Percentiles rank a stretch among this genome's conserved stretches.
These are phyloP conservation scores for Exophiala calicioides DNA, from an alignment of 2,329 filamentous ascomycete species.

Conservation along the genomic window DNA sequence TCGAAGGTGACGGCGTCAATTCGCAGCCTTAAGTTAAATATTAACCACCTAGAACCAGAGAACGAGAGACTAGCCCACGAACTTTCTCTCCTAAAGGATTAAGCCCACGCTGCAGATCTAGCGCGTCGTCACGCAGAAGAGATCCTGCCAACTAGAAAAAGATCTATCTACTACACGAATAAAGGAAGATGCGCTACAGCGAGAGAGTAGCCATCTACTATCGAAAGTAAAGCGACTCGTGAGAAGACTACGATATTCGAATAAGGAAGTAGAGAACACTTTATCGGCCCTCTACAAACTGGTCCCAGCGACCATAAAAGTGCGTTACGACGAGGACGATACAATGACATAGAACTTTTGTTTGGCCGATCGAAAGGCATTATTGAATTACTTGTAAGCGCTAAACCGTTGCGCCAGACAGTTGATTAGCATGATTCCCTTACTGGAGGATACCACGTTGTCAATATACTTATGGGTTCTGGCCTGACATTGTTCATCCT, in stretches of 20 bases:
- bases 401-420: too few species aligned
- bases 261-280: background rate
- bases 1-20: background rate
- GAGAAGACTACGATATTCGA: constrained; percentile 3
- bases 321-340: too few species aligned
- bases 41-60: constrained; percentile 4
- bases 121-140: constrained; percentile 4
- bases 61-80: constrained; percentile 2
- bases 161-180: constrained; percentile 1
- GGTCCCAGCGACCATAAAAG: background rate
- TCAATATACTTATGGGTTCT: too few species aligned
- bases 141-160: background rate
- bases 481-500: too few species aligned
- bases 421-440: too few species aligned
- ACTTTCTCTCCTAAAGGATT: background rate
- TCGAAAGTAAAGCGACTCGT: background rate
- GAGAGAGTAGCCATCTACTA: background rate
- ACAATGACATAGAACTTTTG: too few species aligned
- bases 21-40: background rate
- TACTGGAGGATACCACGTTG: too few species aligned
- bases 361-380: too few species aligned
- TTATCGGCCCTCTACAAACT: constrained; percentile 1
- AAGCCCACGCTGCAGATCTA: background rate
- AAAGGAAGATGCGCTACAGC: background rate
- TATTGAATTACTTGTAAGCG: too few species aligned